A percentile compares a stretch with the other conserved stretches of the same genome.
These are phyloP conservation scores for Psilocybe azurescens DNA, from an alignment of 768 basidiomycete genomes.

Conservation along the genomic window DNA sequence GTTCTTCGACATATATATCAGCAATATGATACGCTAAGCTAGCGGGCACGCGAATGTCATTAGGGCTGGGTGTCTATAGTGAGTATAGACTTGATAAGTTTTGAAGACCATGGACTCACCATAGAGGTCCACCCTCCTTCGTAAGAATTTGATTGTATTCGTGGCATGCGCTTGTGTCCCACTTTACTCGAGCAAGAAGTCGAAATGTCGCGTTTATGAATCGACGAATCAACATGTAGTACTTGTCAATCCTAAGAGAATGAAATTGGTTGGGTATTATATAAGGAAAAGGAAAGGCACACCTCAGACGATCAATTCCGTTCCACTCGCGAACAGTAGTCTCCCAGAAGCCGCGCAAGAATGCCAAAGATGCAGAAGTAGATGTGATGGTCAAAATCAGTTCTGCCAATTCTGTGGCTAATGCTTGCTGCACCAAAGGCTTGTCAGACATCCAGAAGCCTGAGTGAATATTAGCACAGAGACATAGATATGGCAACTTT, in stretches of 20 bases:
- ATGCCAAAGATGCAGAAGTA: slow-evolving; percentile 65
- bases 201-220: slow-evolving; percentile 88
- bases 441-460: slow-evolving; percentile 99
- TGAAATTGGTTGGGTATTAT: slow-evolving; percentile 5
- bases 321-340: slow-evolving; percentile 92
- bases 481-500: background rate
- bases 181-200: slow-evolving; percentile 71
- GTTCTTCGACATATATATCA: slow-evolving; percentile 90
- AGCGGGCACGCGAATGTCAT: slow-evolving; percentile 74
- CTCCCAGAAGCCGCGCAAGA: slow-evolving; percentile 91
- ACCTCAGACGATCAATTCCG: slow-evolving; percentile 91
- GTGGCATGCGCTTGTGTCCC: slow-evolving; percentile 60
- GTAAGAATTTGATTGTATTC: slow-evolving; percentile 76
- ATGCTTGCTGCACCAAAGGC: slow-evolving; percentile 91
- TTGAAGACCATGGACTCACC: slow-evolving; percentile 49
- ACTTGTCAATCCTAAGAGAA: slow-evolving; percentile 86
- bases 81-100: slow-evolving; percentile 5
- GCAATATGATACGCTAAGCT: slow-evolving; percentile 86
- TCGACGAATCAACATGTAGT: slow-evolving; percentile 91
- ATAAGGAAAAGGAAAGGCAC: slow-evolving; percentile 6
- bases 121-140: slow-evolving; percentile 77
- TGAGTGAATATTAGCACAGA: slow-evolving; percentile 31
- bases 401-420: slow-evolving; percentile 86
- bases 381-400: slow-evolving; percentile 73
- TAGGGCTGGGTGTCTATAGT: slow-evolving; percentile 48